Evolutionary conservation across 164 flowering plant species (phyloP).

Genomic region (Warburgia ugandensis): DNA sequence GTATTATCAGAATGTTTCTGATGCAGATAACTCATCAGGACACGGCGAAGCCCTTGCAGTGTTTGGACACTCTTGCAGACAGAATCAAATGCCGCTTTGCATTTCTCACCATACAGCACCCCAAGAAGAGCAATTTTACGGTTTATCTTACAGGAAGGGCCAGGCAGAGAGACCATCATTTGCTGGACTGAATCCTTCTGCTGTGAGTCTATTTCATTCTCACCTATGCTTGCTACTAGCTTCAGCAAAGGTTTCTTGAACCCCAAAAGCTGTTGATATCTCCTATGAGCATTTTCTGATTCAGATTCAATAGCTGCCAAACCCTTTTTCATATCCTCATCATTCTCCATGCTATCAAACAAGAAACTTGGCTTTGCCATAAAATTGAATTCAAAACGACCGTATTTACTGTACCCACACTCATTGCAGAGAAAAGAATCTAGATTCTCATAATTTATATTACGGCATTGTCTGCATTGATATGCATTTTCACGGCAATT

Average conservation of each 20-base stretch:
- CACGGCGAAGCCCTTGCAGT: conserved; percentile 93
- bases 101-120: conserved; percentile 98
- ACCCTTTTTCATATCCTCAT: conserved; percentile 99
- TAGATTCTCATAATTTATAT: conserved; percentile 94
- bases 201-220: conserved; percentile 94
- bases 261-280: conserved; percentile 97
- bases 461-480: conserved; percentile 99
- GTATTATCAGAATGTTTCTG: conserved; percentile 59
- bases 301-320: conserved; percentile 94
- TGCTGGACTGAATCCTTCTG: conserved; percentile 99
- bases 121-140: conserved; percentile 99
- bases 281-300: conserved; percentile 98
- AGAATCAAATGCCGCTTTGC: conserved; percentile 99
- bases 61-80: conserved; percentile 99
- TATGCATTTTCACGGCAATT: conserved; percentile 99
- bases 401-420: conserved; percentile 99
- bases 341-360: conserved; percentile 98
- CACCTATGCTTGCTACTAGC: conserved; percentile 96
- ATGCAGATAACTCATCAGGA: conserved; percentile 84
- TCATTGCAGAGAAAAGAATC: conserved; percentile 99
- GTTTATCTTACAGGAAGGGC: conserved; percentile 94
- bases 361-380: conserved; percentile 97
- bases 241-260: conserved; percentile 95
- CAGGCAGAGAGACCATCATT: conserved; percentile 98
- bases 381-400: conserved; percentile 97